Conservation (phyloP, 345 rosid species). For the Pistacia integerrima region DNA sequence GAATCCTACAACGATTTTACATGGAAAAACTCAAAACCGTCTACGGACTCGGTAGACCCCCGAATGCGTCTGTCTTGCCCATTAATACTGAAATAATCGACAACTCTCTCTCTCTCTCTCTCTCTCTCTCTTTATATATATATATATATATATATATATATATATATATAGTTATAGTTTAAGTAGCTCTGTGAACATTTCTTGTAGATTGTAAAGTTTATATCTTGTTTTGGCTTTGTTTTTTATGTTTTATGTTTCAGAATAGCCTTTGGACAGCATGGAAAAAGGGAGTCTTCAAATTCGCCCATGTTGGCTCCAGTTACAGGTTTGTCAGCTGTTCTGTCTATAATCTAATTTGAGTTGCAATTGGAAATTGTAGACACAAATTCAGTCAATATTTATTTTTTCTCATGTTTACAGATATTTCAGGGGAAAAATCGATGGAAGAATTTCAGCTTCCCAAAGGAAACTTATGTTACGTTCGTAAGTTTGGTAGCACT, state of each 20-base stretch:
- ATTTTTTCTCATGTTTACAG: slow-evolving; percentile 32
- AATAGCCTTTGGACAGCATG: slow-evolving; percentile 28
- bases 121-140: no score
- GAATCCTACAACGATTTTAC: no score
- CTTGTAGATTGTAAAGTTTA: neutral
- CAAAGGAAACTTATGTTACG: slow-evolving; percentile 56
- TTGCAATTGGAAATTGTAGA: neutral
- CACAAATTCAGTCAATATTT: neutral
- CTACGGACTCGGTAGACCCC: no score
- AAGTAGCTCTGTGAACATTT: neutral
- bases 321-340: slow-evolving; percentile 45
- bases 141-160: no score
- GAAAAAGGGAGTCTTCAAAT: slow-evolving; percentile 39
- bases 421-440: slow-evolving; percentile 47
- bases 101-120: no score
- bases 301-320: slow-evolving; percentile 42
- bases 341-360: neutral
- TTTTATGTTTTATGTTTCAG: slow-evolving; percentile 28
- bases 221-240: no score
- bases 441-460: slow-evolving; percentile 53
- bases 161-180: no score
- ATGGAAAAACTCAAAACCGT: no score
- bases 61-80: no score
- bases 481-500: slow-evolving; percentile 97
- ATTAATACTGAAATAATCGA: no score